Conservation (phyloP, 2,329 filamentous ascomycete species). For the Pseudogymnoascus sp. region DNA sequence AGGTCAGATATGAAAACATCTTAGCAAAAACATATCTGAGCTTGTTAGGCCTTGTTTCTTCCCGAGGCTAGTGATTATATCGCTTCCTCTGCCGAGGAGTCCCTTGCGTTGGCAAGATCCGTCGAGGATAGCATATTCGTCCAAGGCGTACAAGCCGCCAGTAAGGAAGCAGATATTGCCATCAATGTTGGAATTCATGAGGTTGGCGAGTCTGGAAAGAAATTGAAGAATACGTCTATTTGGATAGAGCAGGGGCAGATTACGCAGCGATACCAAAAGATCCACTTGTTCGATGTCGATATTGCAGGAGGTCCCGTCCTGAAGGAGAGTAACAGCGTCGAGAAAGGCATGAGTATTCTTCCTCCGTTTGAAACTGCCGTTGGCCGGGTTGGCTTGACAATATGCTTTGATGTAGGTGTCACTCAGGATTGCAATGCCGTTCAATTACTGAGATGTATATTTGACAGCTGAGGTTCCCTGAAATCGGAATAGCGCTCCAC, state of each 20-base stretch:
- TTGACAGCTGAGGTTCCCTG: constrained; percentile 64
- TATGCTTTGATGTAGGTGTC: constrained; percentile 73
- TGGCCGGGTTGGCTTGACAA: constrained; percentile 70
- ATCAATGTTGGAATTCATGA: constrained; percentile 89
- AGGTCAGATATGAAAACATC: constrained; percentile 44
- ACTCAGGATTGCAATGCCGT: neutral
- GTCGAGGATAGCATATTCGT: constrained; percentile 66
- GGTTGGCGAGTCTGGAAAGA: constrained; percentile 42
- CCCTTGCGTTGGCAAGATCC: constrained; percentile 63
- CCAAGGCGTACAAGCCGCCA: constrained; percentile 63
- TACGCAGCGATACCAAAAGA: constrained; percentile 69
- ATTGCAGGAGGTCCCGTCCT: constrained; percentile 51
- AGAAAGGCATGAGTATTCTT: constrained; percentile 57
- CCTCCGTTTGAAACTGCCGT: constrained; percentile 66
- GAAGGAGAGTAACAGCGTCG: constrained; percentile 60
- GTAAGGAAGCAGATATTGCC: constrained; percentile 55
- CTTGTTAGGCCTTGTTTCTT: constrained; percentile 69
- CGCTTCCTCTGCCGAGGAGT: constrained; percentile 59
- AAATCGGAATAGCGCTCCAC: constrained; percentile 62
- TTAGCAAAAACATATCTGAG: constrained; percentile 3
- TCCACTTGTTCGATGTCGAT: constrained; percentile 79
- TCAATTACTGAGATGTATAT: neutral
- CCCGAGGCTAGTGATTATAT: constrained; percentile 89
- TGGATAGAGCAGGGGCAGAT: constrained; percentile 60
- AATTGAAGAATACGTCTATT: constrained; percentile 57